Conservation (phyloP, 2,329 filamentous ascomycete genomes). For the Myotisia sp. region DNA sequence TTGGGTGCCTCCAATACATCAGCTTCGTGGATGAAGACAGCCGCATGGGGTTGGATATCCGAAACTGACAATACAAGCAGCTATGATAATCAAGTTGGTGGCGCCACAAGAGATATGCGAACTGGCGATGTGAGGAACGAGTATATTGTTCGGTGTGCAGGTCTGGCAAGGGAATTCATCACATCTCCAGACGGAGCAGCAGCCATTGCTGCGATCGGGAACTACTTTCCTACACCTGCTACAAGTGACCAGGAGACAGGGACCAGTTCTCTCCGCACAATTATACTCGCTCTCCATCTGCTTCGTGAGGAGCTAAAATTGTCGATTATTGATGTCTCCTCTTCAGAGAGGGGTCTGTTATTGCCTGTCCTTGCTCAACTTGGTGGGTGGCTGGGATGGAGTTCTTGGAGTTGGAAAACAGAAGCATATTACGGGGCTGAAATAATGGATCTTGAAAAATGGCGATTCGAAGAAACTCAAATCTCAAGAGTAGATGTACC, state of each 20-base stretch:
- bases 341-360: slow-evolving; percentile 38
- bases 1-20: slow-evolving; percentile 27
- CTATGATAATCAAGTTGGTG: slow-evolving; percentile 13
- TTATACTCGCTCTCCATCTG: slow-evolving; percentile 65
- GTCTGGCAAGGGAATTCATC: slow-evolving; percentile 52
- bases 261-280: slow-evolving; percentile 50
- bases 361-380: slow-evolving; percentile 69
- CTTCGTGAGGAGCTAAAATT: slow-evolving; percentile 84
- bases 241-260: slow-evolving; percentile 42
- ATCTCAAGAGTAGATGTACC: slow-evolving; percentile 33
- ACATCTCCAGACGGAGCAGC: slow-evolving; percentile 43
- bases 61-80: slow-evolving; percentile 37
- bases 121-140: slow-evolving; percentile 20
- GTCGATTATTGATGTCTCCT: slow-evolving; percentile 42
- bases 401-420: slow-evolving; percentile 41
- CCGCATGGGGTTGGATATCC: slow-evolving; percentile 58
- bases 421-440: slow-evolving; percentile 48
- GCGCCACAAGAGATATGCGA: slow-evolving; percentile 10
- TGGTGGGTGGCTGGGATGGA: slow-evolving; percentile 66
- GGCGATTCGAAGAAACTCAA: slow-evolving; percentile 41
- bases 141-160: slow-evolving; percentile 36
- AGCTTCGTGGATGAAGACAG: slow-evolving; percentile 40
- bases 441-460: slow-evolving; percentile 39
- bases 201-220: slow-evolving; percentile 41
- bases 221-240: slow-evolving; percentile 51